Evolutionary conservation across 129 eudicot species (phyloP).

Genomic region (Silybum marianum): DNA sequence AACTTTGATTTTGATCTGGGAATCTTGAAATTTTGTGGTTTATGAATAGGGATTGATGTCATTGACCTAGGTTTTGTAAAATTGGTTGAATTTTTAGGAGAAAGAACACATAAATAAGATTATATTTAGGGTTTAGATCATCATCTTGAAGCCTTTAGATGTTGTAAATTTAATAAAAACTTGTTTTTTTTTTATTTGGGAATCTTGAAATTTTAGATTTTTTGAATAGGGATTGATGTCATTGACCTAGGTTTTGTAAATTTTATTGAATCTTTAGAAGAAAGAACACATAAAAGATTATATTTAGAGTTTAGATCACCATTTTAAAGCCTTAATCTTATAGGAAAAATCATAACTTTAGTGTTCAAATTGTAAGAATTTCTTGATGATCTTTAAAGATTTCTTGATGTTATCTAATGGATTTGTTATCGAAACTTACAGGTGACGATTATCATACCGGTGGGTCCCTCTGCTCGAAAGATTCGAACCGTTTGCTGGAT

Average conservation of each 20-base stretch:
- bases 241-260: conserved; percentile 11
- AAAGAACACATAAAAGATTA: neutral
- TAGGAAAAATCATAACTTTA: neutral
- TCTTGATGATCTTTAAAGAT: too few species aligned
- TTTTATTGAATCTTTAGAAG: neutral
- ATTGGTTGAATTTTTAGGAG: neutral
- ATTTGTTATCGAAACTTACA: conserved; percentile 35
- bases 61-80: conserved; percentile 9
- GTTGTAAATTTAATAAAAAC: neutral
- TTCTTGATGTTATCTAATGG: too few species aligned
- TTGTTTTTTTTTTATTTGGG: neutral
- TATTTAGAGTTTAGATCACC: neutral
- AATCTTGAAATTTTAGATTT: neutral
- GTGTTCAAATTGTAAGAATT: neutral
- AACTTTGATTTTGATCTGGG: neutral
- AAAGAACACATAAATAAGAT: neutral
- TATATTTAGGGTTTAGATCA: conserved; percentile 1
- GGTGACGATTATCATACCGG: conserved; percentile 67
- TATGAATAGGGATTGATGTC: conserved; percentile 5
- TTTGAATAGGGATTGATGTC: conserved; percentile 5
- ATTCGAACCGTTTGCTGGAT: conserved; percentile 45
- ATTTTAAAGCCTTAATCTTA: conserved; percentile 3
- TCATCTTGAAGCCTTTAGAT: conserved; percentile 1
- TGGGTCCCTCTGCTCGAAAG: conserved; percentile 57
- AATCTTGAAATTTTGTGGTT: neutral